Conservation (phyloP, 2,329 filamentous ascomycete genomes). For the Penicillium sp. region DNA sequence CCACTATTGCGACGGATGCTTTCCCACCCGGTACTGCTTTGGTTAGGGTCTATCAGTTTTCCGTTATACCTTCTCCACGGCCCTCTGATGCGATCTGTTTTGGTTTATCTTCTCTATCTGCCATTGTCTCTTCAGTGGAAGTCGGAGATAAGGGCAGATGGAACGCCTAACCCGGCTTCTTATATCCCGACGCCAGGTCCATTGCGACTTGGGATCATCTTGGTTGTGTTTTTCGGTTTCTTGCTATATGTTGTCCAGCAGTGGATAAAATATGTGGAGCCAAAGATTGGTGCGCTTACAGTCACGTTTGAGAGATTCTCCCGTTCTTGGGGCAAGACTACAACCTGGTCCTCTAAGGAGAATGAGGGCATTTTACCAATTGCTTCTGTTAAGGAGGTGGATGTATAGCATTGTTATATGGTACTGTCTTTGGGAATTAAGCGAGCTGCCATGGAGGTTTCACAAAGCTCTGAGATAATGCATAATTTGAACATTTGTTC, state of each 20-base stretch:
- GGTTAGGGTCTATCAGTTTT: conserved; percentile 64
- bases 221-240: conserved; percentile 50
- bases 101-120: conserved; percentile 61
- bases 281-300: conserved; percentile 43
- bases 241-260: conserved; percentile 49
- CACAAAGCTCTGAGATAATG: neutral
- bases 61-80: conserved; percentile 65
- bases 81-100: conserved; percentile 57
- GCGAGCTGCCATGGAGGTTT: neutral
- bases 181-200: conserved; percentile 39
- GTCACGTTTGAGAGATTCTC: conserved; percentile 26
- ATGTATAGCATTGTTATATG: neutral
- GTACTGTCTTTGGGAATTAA: neutral
- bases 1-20: conserved; percentile 53
- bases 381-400: neutral
- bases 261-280: conserved; percentile 57
- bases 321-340: conserved; percentile 17
- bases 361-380: neutral
- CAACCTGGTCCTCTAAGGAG: neutral
- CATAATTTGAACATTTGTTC: neutral
- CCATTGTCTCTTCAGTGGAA: conserved; percentile 29
- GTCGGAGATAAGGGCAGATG: conserved; percentile 9
- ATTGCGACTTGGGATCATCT: conserved; percentile 39
- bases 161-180: conserved; percentile 32
- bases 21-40: conserved; percentile 57